Conservation (phyloP, 768 basidiomycete species). For the Punctularia strigosozonata region DNA sequence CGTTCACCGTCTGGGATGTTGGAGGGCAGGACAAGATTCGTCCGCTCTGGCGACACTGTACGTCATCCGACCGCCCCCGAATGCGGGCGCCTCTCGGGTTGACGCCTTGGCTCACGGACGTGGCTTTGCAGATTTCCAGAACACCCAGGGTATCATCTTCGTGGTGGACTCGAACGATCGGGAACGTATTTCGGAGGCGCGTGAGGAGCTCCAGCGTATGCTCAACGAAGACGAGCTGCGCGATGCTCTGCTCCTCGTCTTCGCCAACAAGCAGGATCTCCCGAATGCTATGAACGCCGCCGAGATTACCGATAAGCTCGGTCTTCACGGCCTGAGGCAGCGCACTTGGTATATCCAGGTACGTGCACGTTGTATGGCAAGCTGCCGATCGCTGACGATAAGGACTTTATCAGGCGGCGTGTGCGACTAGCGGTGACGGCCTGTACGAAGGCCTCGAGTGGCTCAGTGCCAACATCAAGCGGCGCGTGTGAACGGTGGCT, state of each 20-base stretch:
- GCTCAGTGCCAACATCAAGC: conserved; percentile 87
- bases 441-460: conserved; percentile 98
- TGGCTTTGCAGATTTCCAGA: conserved; percentile 83
- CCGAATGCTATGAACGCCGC: conserved; percentile 99
- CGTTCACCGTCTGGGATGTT: conserved; percentile 99
- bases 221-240: conserved; percentile 98
- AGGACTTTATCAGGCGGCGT: conserved; percentile 62
- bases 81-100: no score
- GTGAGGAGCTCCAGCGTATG: conserved; percentile 99
- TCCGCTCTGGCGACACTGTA: conserved; percentile 99
- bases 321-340: conserved; percentile 93
- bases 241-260: conserved; percentile 95
- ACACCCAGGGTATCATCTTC: conserved; percentile 99
- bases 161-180: conserved; percentile 99
- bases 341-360: conserved; percentile 98
- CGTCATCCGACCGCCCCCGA: conserved; percentile 29
- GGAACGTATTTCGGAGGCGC: conserved; percentile 97
- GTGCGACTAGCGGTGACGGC: conserved; percentile 97
- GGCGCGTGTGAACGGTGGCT: conserved; percentile 46
- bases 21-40: conserved; percentile 99
- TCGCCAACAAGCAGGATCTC: conserved; percentile 99
- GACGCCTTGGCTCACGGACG: no score
- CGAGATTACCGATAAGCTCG: conserved; percentile 99
- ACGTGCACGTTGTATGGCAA: conserved; percentile 15
- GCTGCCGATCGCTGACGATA: conserved; percentile 6